Base-by-base conservation (phyloP, 495 filamentous ascomycete species). In the Platismatia glauca region DNA sequence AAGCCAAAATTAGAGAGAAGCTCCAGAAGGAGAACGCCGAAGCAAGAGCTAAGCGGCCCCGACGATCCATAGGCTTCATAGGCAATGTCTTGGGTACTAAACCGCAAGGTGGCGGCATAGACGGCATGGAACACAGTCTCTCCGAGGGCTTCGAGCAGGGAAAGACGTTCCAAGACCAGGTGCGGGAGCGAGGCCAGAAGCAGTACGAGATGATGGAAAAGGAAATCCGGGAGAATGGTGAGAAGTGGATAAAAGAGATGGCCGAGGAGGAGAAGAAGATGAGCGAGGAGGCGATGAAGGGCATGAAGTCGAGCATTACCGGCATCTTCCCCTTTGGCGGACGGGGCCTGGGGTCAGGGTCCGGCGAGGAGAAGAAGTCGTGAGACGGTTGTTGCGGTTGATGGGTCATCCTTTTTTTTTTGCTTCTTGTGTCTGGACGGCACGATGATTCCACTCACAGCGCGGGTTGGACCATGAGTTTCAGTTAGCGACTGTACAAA, bases 181-280 rank as follows among this genome's bases (percentile, higher is more conserved):
- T 92, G 57, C 85, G 95, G 41, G 95, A 98, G 77, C 80, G 89
- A 43, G 93, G 95, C 31, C 89, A 90, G 75, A 86, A 86, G 76
- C 86, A 90, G 72, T 97, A 97, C 75, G 83, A 95, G 77, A 72
- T 84, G 71, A 82, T 96, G 64, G 94, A 97, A 75, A 83, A 82
- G 69, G 85, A 96, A 76, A 94, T 98, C 70, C 80, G 86, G 48
- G 87, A 91, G 74, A 93, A 97, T 71, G 94, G 89, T 44, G 89
- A 90, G 77, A 89, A 91, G 75, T 95, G 91, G 90, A 78, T 97
- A 68, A 89, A 87, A 78, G 92, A 97, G 74, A 91, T 95, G 79
- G 87, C 86, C 46, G 84, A 84, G 44, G 82, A 88, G 64, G 85
- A 89, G 74, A 91, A 96, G 81, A 92, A 89, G 79, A 79, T 83